Evolutionary conservation across 129 eudicot genomes (phyloP).

Genomic region (Chrysanthemum lavandulifolium): DNA sequence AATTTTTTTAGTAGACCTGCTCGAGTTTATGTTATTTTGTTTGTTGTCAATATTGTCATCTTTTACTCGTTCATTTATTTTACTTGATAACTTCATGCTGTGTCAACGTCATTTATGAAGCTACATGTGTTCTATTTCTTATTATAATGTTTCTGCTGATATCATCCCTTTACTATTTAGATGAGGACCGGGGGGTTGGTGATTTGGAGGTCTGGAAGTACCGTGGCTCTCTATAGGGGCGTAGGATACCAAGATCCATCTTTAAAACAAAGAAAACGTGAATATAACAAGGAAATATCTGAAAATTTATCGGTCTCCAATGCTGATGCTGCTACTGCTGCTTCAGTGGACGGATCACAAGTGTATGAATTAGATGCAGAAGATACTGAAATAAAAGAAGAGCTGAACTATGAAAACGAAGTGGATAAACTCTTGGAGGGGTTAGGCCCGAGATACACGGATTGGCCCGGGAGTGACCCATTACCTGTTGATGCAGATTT

Average conservation of each 20-base stretch:
- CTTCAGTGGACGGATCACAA: constrained; percentile 29
- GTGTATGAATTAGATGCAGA: constrained; percentile 34
- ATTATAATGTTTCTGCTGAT: constrained; percentile 19
- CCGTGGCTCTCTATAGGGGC: constrained; percentile 83
- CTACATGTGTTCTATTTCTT: background rate
- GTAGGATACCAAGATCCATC: constrained; percentile 64
- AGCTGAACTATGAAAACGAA: constrained; percentile 78
- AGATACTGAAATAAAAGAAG: constrained; percentile 34
- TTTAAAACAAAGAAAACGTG: constrained; percentile 28
- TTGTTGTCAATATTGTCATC: too few species aligned
- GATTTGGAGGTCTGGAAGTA: constrained; percentile 95
- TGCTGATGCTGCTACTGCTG: constrained; percentile 22
- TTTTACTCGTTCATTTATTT: background rate
- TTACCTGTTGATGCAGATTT: constrained; percentile 97
- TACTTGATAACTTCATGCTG: constrained; percentile 1
- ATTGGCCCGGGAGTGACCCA: constrained; percentile 92
- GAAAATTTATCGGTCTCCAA: constrained; percentile 29
- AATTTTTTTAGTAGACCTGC: too few species aligned
- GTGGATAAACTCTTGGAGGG: constrained; percentile 71
- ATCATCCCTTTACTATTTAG: constrained; percentile 30
- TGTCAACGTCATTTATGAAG: background rate
- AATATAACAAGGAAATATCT: constrained; percentile 30
- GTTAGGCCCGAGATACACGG: constrained; percentile 82
- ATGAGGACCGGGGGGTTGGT: constrained; percentile 88
- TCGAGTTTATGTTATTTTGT: too few species aligned